phyloP scores from a whole-genome alignment of 108 stramenopile species.

The Nannochloropsis gaditana region DNA sequence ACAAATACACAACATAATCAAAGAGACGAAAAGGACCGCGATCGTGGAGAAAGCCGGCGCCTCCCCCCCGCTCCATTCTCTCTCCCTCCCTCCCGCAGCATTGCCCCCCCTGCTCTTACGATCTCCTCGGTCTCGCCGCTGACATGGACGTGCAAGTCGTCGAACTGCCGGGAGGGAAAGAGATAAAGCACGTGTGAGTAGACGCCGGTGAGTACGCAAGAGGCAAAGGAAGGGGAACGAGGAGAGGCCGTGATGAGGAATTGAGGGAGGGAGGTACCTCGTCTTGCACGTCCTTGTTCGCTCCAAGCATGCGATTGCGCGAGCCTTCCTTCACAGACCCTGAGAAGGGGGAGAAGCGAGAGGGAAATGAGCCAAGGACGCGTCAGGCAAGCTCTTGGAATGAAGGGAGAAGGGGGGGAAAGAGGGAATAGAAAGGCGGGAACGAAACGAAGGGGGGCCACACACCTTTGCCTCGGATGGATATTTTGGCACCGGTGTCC shows the following conservation, averaged over 20 bases:
- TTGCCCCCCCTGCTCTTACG: not conserved
- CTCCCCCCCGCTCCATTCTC: not conserved
- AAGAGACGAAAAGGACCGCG: too few relatives aligned
- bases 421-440: not conserved
- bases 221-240: not conserved
- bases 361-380: too few relatives aligned
- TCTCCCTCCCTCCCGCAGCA: not conserved
- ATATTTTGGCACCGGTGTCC: slow-evolving; percentile 94
- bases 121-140: slow-evolving; percentile 77
- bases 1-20: not conserved
- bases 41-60: too few relatives aligned
- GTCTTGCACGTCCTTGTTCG: slow-evolving; percentile 57
- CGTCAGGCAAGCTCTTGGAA: too few relatives aligned
- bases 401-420: not conserved
- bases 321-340: slow-evolving; percentile 86
- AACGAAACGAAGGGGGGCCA: not conserved
- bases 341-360: not conserved
- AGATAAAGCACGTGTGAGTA: not conserved
- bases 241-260: not conserved
- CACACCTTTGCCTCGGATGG: slow-evolving; percentile 86
- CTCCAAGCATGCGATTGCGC: slow-evolving; percentile 70
- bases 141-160: slow-evolving; percentile 89
- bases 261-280: not conserved
- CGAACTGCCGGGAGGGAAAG: slow-evolving; percentile 34
- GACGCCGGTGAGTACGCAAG: not conserved